Evolutionary conservation across 306 rosid genomes (phyloP), one percentile per base, ranked within the genome.

Genomic region (Ormosia emarginata): DNA sequence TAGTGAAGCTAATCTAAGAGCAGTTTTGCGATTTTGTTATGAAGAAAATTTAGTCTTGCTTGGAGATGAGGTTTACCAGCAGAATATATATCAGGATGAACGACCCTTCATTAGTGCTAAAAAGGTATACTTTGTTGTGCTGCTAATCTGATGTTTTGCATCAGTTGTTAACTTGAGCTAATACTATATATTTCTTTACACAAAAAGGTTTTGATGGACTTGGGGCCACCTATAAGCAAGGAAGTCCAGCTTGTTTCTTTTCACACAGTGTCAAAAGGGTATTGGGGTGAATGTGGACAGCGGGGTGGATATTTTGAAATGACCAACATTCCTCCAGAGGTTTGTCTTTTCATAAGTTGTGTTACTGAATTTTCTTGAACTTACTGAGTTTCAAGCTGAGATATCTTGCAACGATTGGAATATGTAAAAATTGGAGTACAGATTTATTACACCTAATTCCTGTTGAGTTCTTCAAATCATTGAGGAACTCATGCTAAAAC

Each of bases 201-300:
- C 9, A 64, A 12, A 33, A 75, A 95, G 99, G 97, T 96, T 83
- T 80, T 96, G 89, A 83, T 90, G 94, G 94, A 87, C 50, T 74
- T 92, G 87, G 98, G 98, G n/a, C 92, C 88, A 55, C 98, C 96
- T 36, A 18, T 87, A 6, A 96, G 98, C 92, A 90, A 63, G 92
- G 98, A 93, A 84, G 66, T 93, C 39, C 97, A 93, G 84, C 99
- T 96, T 82, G 83, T 96, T 84, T 92, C 97, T 66, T 96, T 93
- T 70, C 99, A 96, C 88, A 81, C 94, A 0, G 99, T 96, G 66
- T 96, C 99, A 32, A 96, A 96, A 83, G 99, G 99, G 85, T 96
- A 82, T 86, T 93, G 90, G 93, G 99, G 99, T 65, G 99, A 96
- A 90, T 96, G 99, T 79, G 99, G 99, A 85, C 99, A 96, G 87